phyloP scores from a whole-genome alignment of 192 early-diverging fungal genomes.

The Umbelopsis vinacea region DNA sequence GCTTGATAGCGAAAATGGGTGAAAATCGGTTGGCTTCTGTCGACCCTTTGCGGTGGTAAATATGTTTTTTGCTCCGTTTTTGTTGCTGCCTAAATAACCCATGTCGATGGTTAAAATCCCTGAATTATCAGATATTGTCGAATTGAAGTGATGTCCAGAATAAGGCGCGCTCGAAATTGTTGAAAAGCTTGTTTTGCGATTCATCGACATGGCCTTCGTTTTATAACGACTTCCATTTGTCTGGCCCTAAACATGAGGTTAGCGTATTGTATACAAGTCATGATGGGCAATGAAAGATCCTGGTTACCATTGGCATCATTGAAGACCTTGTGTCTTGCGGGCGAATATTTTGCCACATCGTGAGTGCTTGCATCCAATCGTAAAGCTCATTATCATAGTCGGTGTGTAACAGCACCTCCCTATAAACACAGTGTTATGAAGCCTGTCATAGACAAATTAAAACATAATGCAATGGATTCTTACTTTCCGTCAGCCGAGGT shows the following conservation, averaged over 20 bases:
- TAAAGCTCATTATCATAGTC: slow-evolving; percentile 15
- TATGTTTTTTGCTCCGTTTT: slow-evolving; percentile 17
- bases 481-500: slow-evolving; percentile 3
- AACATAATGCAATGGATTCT: background rate
- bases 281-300: background rate
- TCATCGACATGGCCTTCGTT: background rate
- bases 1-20: background rate
- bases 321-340: slow-evolving; percentile 9
- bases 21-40: slow-evolving; percentile 4
- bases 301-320: background rate
- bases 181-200: background rate
- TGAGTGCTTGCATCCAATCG: slow-evolving; percentile 20
- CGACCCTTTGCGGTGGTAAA: slow-evolving; percentile 6
- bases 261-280: background rate
- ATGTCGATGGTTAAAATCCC: slow-evolving; percentile 7
- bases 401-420: slow-evolving; percentile 13
- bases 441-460: background rate
- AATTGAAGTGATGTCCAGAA: background rate
- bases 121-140: background rate
- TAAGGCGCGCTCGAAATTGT: background rate
- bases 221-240: background rate
- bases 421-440: background rate
- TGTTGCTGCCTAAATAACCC: slow-evolving; percentile 13
- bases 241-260: background rate
- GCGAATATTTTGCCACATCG: background rate